Base-by-base conservation (phyloP, 139 green algal genomes). In the Closterium sp. region DNA sequence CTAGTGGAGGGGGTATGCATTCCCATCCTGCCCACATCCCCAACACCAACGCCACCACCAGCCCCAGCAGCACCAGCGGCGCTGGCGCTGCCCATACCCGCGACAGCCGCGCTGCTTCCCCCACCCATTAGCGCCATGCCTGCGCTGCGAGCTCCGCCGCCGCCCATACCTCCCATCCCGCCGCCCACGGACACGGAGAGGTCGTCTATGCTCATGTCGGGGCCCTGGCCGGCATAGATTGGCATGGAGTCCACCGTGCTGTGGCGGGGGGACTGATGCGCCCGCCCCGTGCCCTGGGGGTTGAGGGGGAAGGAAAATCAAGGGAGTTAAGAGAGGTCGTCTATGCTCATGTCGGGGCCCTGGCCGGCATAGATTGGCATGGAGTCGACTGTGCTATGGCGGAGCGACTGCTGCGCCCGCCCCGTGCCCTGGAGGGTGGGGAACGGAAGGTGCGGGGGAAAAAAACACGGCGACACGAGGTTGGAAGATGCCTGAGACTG, bases 391-490 rank as follows among this genome's bases (percentile, higher is more conserved):
- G 85, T 31, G 28, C 85, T 87, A 27, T 31, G n/a, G 1, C 85
- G 21, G n/a, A 27, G 85, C 0, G 85, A 87, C n/a, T 87, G 85
- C n/a, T 87, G 85, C 85, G 87, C 32, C 19, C 31, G 30, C 28
- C 38, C 89, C 89, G 42, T 91, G 29, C 45, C 45, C 89, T 89
- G 30, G 27, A 79, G 45, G 3, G n/a, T n/a, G n/a, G n/a, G n/a
- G n/a, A n/a, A n/a, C n/a, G n/a, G n/a, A n/a, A n/a, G n/a, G n/a
- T n/a, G n/a, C n/a, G n/a, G n/a, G n/a, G n/a, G n/a, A n/a, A n/a
- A n/a, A n/a, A n/a, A n/a, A n/a, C n/a, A n/a, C n/a, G n/a, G n/a
- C n/a, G n/a, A n/a, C n/a, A n/a, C n/a, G n/a, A n/a, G n/a, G n/a
- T n/a, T n/a, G n/a, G n/a, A n/a, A n/a, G n/a, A n/a, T n/a, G n/a